phyloP scores from a whole-genome alignment of 106 monocot genomes.

The Triglochin maritima region DNA sequence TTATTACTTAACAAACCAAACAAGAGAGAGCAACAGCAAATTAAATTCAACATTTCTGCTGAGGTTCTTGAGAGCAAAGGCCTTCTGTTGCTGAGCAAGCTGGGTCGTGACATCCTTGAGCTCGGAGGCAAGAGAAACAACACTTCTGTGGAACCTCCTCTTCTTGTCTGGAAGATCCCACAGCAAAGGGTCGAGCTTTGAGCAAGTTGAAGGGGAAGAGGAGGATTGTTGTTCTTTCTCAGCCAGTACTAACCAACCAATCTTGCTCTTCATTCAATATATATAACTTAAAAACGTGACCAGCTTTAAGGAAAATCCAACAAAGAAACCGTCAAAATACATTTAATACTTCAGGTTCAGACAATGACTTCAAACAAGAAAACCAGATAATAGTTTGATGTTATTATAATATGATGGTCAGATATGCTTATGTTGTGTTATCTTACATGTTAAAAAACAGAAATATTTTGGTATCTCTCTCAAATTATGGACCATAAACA shows the following conservation, averaged over 20 bases:
- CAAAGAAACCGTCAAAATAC: too few species aligned
- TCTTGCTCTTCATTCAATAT: too few species aligned
- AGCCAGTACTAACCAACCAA: not conserved
- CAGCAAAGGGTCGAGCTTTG: conserved; percentile 70
- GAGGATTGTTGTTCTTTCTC: not conserved
- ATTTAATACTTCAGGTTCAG: too few species aligned
- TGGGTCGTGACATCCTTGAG: conserved; percentile 57
- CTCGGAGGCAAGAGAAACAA: conserved; percentile 60
- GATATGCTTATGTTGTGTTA: too few species aligned
- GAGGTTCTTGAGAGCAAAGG: conserved; percentile 27
- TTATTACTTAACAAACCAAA: not conserved
- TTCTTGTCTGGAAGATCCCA: conserved; percentile 86
- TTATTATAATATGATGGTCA: too few species aligned
- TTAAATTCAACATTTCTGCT: conserved; percentile 37
- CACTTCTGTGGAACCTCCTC: conserved; percentile 51
- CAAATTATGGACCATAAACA: too few species aligned
- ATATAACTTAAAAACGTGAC: too few species aligned
- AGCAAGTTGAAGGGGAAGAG: not conserved
- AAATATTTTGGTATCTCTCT: too few species aligned
- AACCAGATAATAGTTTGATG: too few species aligned
- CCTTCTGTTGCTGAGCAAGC: conserved; percentile 43
- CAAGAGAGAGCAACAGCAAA: not conserved
- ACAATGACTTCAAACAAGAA: too few species aligned
- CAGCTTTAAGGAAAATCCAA: too few species aligned
- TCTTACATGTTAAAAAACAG: too few species aligned